Evolutionary conservation across 1,139 yeast genomes (phyloP).

Genomic region (Taiozyma onychis): DNA sequence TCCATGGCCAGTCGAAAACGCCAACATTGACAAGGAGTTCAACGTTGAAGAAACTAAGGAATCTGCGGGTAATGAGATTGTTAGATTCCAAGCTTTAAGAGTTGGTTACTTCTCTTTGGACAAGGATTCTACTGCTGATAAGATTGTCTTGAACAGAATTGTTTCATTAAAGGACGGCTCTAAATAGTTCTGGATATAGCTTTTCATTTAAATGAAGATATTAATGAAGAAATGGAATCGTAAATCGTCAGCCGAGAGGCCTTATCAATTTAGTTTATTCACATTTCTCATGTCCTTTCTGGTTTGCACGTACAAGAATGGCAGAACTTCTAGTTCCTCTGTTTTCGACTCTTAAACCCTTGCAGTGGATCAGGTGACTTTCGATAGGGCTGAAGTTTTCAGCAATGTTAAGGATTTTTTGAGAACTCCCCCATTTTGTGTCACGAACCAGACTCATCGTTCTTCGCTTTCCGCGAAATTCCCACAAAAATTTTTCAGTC

Average conservation of each 20-base stretch:
- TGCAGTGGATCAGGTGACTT: neutral
- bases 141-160: constrained; percentile 32
- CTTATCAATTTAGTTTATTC: no score
- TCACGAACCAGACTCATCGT: neutral
- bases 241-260: neutral
- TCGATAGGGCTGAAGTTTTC: neutral
- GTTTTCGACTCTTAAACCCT: neutral
- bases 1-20: constrained; percentile 69
- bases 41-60: constrained; percentile 56
- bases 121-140: constrained; percentile 58
- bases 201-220: neutral
- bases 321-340: neutral
- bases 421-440: neutral
- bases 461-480: neutral
- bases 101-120: constrained; percentile 96
- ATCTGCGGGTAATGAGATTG: constrained; percentile 66
- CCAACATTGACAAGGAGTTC: constrained; percentile 53
- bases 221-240: neutral
- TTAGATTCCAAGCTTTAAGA: constrained; percentile 96
- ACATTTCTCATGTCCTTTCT: neutral
- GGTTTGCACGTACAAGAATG: neutral
- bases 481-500: neutral
- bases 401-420: neutral
- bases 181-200: constrained; percentile 3
- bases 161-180: constrained; percentile 23